These are phyloP conservation scores for Mortierella sp. DNA, from an alignment of 371 early-diverging fungal genomes.

Conservation along the genomic window DNA sequence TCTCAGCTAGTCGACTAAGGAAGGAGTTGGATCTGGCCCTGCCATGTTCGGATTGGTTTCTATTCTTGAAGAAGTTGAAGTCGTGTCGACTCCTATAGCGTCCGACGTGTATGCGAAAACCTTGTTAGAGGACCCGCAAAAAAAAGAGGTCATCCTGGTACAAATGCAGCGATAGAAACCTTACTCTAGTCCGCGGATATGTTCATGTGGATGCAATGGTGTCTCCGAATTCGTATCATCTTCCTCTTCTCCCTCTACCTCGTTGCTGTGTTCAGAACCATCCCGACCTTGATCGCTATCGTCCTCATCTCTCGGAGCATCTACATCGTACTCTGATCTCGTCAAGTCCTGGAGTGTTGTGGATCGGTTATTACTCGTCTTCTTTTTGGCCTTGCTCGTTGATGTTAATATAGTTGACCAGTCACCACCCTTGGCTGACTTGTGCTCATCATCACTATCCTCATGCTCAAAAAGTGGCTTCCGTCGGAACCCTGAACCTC, in stretches of 20 bases:
- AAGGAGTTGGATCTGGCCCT: slow-evolving; percentile 31
- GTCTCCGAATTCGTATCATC: slow-evolving; percentile 48
- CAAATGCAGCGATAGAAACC: too few relatives aligned
- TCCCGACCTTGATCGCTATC: background rate
- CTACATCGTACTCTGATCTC: slow-evolving; percentile 5
- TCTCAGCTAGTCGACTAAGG: slow-evolving; percentile 38
- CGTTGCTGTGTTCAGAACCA: background rate
- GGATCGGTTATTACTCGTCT: slow-evolving; percentile 2
- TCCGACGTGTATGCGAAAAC: background rate
- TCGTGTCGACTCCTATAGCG: slow-evolving; percentile 43
- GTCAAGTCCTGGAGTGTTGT: slow-evolving; percentile 16
- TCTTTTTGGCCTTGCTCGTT: background rate
- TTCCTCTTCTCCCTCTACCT: slow-evolving; percentile 28
- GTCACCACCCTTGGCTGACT: background rate
- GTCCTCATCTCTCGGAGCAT: background rate
- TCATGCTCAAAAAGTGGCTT: slow-evolving; percentile 50
- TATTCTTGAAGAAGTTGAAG: slow-evolving; percentile 54
- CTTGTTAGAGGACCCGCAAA: too few relatives aligned
- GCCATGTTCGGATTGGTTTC: slow-evolving; percentile 26
- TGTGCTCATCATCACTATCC: slow-evolving; percentile 12
- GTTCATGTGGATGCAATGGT: slow-evolving; percentile 40
- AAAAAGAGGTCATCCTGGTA: too few relatives aligned
- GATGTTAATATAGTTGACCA: background rate
- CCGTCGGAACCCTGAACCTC: slow-evolving; percentile 50
- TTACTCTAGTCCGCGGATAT: slow-evolving; percentile 49